phyloP scores from a whole-genome alignment of 1,139 yeast species.

The Protomyces macrosporus region DNA sequence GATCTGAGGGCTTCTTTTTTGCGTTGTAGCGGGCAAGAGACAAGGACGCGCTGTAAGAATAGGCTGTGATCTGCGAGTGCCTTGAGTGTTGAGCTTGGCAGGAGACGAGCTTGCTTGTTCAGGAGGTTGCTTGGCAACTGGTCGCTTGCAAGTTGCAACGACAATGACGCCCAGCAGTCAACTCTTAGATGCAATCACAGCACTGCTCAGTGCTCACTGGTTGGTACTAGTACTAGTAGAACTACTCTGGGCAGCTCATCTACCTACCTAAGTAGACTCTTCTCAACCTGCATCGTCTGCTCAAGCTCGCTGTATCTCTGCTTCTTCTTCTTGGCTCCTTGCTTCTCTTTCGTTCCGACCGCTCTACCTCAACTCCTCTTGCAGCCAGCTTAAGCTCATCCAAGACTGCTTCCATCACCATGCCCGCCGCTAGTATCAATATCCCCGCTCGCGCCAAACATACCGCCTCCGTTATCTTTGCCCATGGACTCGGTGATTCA shows the following conservation, averaged over 20 bases:
- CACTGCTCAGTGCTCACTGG: neutral
- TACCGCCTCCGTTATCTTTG: slow-evolving; percentile 66
- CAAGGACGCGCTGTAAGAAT: too few species aligned
- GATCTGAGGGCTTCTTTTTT: too few species aligned
- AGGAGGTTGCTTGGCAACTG: too few species aligned
- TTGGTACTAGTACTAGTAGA: neutral
- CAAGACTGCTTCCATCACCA: neutral
- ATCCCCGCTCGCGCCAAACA: slow-evolving; percentile 25
- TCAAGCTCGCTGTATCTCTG: neutral
- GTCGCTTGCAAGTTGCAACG: too few species aligned
- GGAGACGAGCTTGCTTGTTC: too few species aligned
- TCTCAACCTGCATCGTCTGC: neutral
- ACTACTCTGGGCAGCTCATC: neutral
- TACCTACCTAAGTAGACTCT: neutral
- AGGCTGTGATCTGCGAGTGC: too few species aligned
- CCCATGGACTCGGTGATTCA: slow-evolving; percentile 89
- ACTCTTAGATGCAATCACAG: neutral
- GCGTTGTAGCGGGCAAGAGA: too few species aligned
- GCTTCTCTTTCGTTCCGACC: neutral
- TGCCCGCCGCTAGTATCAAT: neutral
- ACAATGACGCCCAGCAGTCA: neutral
- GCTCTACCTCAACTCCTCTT: neutral
- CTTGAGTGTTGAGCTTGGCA: too few species aligned
- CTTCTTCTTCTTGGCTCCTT: neutral
- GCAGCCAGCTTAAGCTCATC: neutral